phyloP scores from a whole-genome alignment of 139 green algal species.

The Chlamydomonas sp. region DNA sequence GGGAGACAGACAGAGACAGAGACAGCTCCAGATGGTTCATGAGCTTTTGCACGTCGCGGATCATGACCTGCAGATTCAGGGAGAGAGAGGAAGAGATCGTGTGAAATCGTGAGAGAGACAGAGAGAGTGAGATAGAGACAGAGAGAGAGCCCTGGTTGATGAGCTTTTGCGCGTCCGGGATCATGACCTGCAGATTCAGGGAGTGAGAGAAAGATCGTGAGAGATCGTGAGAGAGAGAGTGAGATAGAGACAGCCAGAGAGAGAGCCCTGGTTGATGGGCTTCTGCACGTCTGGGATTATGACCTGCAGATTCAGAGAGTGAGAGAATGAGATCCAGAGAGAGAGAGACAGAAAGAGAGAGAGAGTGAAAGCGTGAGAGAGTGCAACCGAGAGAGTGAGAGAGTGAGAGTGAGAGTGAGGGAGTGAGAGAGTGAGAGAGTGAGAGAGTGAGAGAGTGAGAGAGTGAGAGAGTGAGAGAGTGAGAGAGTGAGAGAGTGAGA shows the following conservation, averaged over 20 bases:
- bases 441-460: constrained; percentile 31
- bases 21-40: constrained; percentile 43
- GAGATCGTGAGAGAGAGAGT: not conserved
- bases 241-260: constrained; percentile 40
- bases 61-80: no score
- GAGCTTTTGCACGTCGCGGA: constrained; percentile 40
- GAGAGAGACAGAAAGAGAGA: not conserved
- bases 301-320: constrained; percentile 27
- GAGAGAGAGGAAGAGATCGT: no score
- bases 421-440: constrained; percentile 53
- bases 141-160: constrained; percentile 57
- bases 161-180: constrained; percentile 54
- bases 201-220: not conserved
- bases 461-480: not conserved
- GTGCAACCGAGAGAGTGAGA: constrained; percentile 41
- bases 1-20: no score
- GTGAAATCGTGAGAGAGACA: no score
- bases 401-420: constrained; percentile 49
- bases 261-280: constrained; percentile 53
- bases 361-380: not conserved
- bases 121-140: no score
- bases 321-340: no score
- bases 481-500: not conserved
- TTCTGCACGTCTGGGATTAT: constrained; percentile 58
- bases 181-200: constrained; percentile 35